Evolutionary conservation across 805 yeast species (phyloP), one percentile per base, ranked within the genome.

Genomic region (Metschnikowia continentalis): DNA sequence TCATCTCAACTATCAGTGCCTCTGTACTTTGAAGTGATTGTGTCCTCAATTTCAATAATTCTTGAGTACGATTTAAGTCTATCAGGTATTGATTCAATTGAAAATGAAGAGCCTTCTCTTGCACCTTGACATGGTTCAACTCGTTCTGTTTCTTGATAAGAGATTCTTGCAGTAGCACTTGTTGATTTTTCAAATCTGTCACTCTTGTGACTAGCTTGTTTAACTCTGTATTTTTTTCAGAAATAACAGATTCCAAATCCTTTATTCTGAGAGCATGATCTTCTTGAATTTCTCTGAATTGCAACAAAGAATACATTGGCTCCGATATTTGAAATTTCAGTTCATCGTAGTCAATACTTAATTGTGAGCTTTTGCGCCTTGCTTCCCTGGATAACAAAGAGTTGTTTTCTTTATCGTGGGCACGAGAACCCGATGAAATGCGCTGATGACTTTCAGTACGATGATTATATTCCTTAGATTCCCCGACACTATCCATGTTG

Each of bases 111-210:
- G 35, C 39, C 23, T 44, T 42, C 19, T 38, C 37, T 35, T 41
- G 33, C 15, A 40, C 43, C 23, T 37, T 35, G 8, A 20, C 10
- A 11, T 15, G 11, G n/a, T 35, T 35, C 19, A 46, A 15, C 8
- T 33, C 35, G 15, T 49, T 49, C 17, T 41, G 42, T 5, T 49
- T 47, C 19, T 33, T 37, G 19, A 49, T 32, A 33, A 40, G 20
- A 11, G 41, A 35, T 30, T 49, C 49, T 36, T 41, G 43, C 30
- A 35, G 30, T 14, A n/a, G 14, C 3, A 44, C 23, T 2, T 13
- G 26, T 22, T 20, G 39, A 13, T 23, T 17, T 36, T 44, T 40
- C 13, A 35, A 26, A 44, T 22, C 32, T 6, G 33, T 6, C 15
- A 44, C 14, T 15, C 15, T 35, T 15, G 6, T 35, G 15, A 33